Percentiles rank a stretch among this genome's conserved stretches.
phyloP scores from a whole-genome alignment of 2,329 filamentous ascomycete species.

The Colletotrichum sp. region DNA sequence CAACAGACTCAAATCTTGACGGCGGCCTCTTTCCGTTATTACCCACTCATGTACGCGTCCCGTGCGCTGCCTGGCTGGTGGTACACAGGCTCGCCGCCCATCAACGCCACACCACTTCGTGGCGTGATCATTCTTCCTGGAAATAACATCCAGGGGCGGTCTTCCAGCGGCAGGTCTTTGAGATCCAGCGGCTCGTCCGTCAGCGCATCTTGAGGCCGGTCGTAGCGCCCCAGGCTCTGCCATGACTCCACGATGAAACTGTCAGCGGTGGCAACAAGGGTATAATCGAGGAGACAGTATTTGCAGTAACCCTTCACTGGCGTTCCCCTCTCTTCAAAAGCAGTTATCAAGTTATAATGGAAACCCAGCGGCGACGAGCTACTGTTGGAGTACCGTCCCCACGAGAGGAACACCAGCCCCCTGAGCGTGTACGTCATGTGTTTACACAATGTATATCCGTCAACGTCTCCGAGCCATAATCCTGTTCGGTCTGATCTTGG shows the following conservation, averaged over 20 bases:
- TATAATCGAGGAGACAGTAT: background rate
- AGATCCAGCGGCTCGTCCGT: background rate
- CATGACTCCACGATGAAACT: background rate
- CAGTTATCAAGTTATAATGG: background rate
- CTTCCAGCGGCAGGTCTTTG: background rate
- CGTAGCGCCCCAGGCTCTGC: background rate
- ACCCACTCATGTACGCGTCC: background rate
- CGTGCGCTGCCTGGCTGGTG: background rate
- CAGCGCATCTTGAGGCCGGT: background rate
- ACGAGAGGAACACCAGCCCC: background rate
- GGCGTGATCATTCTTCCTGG: rapidly evolving
- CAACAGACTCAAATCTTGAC: background rate
- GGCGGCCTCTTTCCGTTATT: background rate
- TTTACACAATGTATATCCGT: background rate
- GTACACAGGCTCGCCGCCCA: background rate
- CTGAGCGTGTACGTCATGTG: background rate
- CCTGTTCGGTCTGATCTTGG: background rate
- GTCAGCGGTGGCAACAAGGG: background rate
- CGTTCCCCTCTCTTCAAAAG: background rate
- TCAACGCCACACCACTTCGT: background rate
- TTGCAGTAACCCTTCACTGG: background rate
- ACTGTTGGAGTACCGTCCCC: too few relatives aligned
- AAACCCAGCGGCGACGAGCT: background rate
- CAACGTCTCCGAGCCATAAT: background rate
- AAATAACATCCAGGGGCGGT: rapidly evolving